Evolutionary conservation across 345 rosid genomes (phyloP), one percentile per base, ranked within the genome.

Genomic region (Iberis pinnata): DNA sequence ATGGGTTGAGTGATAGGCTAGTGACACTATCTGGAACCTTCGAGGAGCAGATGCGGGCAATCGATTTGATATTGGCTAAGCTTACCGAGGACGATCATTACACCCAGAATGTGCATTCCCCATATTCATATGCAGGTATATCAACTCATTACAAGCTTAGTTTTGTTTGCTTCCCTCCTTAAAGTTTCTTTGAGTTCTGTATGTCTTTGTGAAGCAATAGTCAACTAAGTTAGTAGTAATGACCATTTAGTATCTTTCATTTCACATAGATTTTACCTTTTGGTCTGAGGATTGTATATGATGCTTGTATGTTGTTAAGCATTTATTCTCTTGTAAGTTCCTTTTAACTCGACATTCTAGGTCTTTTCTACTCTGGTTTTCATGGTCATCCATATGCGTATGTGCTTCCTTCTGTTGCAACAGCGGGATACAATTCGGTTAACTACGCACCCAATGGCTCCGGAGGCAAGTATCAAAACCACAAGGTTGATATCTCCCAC

Each of bases 91-190:
- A 93, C 24, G 67, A 88, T 63, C 92, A 83, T 60, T 93, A 93
- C 62, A 47, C 86, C 18, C 97, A 86, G 79, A 77, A 75, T 58
- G 75, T 78, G 68, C 81, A 84, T 66, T 69, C 82, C 42, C 95
- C 99, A 53, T 84, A 82, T 74, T 79, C 99, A 31, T 88, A 93
- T 74, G 83, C 87, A 70, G 96, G 99, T 88, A 58, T 64, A 73
- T 57, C 54, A 57, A 40, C 53, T 65, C 56, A 44, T 27, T 33
- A 64, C 8, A 50, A 35, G 41, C 69, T n/a, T 46, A 29, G 32
- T 35, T 52, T 14, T 12, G 53, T 53, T 46, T 22, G 11, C 40
- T 43, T 51, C 12, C 35, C 37, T 58, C 31, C 38, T 38, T 27
- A 33, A 19, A 64, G 32, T 35, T 39, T 49, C 41, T 69, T 49